Base-by-base conservation (phyloP, 1,284 basidiomycete genomes). In the Ceraceosorus bombacis region DNA sequence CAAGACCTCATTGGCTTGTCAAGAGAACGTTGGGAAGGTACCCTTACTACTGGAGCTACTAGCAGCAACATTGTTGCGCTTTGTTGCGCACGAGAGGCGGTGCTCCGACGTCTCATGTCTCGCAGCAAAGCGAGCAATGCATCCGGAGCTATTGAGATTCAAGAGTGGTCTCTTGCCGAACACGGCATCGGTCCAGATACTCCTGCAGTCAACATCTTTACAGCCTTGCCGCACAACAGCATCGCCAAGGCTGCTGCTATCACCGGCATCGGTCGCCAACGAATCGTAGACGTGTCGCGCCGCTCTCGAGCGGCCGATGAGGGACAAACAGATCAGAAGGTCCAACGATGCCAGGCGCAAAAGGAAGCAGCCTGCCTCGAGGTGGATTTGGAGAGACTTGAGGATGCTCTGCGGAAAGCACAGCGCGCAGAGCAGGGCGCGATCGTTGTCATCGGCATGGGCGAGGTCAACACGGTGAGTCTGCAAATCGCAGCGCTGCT, bases 31-130 rank as follows among this genome's bases (percentile, higher is more conserved):
- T 83, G 79, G 62, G 61, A 63, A n/a, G 79, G 79, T 6, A 81
- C 80, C 0, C 63, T 82, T 13, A 82, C 81, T 0, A 82, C 81
- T 0, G 82, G 82, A 5, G 82, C 82, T 1, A 83, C 82, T 0
- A 76, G 79, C 0, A 76, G 75, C n/a, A 83, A 83, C 64, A 68
- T 82, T 12, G 76, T 82, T 9, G 82, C 81, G 4, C 68, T 83
- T 3, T 76, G 78, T 38, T 62, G 68, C 49, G 75, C 64, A 3
- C 60, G 75, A n/a, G 67, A 77, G 39, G 56, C 36, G 36, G 53
- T 57, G 38, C 56, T 76, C 53, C 15, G 37, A 46, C 49, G 10
- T 27, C 6, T 37, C 13, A 15, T 60, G 40, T 40, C 52, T 48
- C 27, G 55, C 79, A 78, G 27, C 48, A 15, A 39, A 51, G 38